Percentiles rank a stretch among this genome's conserved stretches.
Evolutionary conservation across 1,284 basidiomycete species (phyloP).

Genomic region (Kwoniella shivajii): DNA sequence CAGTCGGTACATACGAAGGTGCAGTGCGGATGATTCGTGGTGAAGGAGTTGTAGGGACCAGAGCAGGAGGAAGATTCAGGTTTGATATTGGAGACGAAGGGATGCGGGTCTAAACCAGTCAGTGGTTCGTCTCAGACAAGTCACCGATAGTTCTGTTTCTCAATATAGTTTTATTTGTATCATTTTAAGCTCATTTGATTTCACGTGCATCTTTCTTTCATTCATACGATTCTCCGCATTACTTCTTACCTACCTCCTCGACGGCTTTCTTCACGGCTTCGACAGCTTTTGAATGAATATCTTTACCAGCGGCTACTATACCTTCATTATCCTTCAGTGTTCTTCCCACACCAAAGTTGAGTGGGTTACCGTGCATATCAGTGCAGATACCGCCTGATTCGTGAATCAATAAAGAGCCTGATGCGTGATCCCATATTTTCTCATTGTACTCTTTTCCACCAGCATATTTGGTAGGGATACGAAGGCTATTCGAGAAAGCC

Average conservation of each 20-base stretch:
- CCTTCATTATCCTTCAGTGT: slow-evolving; percentile 86
- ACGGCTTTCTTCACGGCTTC: slow-evolving; percentile 72
- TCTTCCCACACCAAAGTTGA: slow-evolving; percentile 85
- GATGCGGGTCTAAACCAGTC: not conserved
- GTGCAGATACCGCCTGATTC: slow-evolving; percentile 88
- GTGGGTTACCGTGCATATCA: slow-evolving; percentile 74
- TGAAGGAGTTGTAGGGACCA: slow-evolving; percentile 18
- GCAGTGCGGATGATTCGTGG: slow-evolving; percentile 32
- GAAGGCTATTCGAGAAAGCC: slow-evolving; percentile 56
- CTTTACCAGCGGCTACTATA: slow-evolving; percentile 73
- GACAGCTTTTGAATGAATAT: slow-evolving; percentile 68
- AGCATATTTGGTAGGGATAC: slow-evolving; percentile 72
- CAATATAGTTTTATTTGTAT: no score
- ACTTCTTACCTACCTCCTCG: slow-evolving; percentile 52
- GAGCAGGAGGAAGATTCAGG: slow-evolving; percentile 28
- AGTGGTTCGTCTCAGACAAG: not conserved
- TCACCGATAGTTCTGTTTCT: no score
- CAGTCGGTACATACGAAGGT: slow-evolving; percentile 23
- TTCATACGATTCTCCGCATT: not conserved
- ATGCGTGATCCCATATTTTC: slow-evolving; percentile 97
- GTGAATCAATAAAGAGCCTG: slow-evolving; percentile 79
- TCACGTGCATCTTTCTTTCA: not conserved
- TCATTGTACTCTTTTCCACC: slow-evolving; percentile 74
- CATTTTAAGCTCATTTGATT: no score
- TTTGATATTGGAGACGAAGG: slow-evolving; percentile 37